A percentile compares a stretch with the other conserved stretches of the same genome.
phyloP scores from a whole-genome alignment of 1,284 basidiomycete species.

The Papiliotrema nemorosa region DNA sequence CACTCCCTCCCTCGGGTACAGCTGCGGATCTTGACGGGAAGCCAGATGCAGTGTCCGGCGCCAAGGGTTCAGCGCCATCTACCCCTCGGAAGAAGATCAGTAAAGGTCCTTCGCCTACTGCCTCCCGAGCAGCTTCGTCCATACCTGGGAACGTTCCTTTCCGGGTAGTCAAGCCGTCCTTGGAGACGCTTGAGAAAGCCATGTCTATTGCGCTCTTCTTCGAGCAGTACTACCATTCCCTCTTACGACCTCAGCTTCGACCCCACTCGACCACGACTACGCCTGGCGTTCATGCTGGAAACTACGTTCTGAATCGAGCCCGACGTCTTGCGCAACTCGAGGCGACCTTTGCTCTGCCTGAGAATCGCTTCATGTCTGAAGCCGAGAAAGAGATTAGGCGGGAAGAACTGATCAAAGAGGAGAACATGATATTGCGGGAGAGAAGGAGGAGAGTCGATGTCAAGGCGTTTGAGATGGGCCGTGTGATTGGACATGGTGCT shows the following conservation, averaged over 20 bases:
- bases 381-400: conserved; percentile 68
- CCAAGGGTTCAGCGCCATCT: background rate
- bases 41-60: background rate
- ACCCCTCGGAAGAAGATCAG: background rate
- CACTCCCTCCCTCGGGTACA: background rate
- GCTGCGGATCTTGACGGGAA: background rate
- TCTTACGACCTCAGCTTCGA: conserved; percentile 53
- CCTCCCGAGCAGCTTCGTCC: background rate
- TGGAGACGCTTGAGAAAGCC: conserved; percentile 87
- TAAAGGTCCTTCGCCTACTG: background rate
- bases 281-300: conserved; percentile 54
- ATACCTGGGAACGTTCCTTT: conserved; percentile 27
- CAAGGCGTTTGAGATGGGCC: conserved; percentile 80
- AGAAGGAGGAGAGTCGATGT: conserved; percentile 75
- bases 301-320: conserved; percentile 68
- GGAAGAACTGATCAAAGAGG: conserved; percentile 75
- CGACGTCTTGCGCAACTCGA: conserved; percentile 81
- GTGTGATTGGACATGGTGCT: conserved; percentile 95
- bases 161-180: conserved; percentile 65
- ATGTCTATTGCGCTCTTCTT: conserved; percentile 91
- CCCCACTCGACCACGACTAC: background rate
- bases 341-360: conserved; percentile 63
- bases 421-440: conserved; percentile 84
- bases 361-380: conserved; percentile 64
- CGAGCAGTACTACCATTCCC: conserved; percentile 91